Base-by-base conservation (phyloP, 768 basidiomycete genomes). In the Macrolepiota albuminosa region DNA sequence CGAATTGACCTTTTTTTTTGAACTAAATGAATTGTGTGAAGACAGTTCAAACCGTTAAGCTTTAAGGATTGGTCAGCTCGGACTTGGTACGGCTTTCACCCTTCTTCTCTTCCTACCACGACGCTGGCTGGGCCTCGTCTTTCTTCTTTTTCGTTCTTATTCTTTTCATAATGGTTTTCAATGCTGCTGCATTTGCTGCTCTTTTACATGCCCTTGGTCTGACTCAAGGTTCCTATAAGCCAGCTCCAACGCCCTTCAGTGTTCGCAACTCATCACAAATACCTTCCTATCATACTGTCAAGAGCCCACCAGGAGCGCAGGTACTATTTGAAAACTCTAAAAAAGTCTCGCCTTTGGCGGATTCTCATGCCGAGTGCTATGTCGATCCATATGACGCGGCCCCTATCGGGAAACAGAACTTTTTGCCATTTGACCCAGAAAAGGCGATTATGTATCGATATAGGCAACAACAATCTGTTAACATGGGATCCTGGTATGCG, bases 401-500 rank as follows among this genome's bases (percentile, higher is more conserved):
- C 36, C 66, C 69, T 26, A 60, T 74, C 31, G 56, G 54, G 9
- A 64, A 75, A 21, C 76, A 76, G 57, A 58, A 64, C 0, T 84
- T 84, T 64, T 68, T 78, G 7, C 75, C 82, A 0, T 86, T 78
- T 63, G 80, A 87, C 64, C 69, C 71, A 31, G 69, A 71, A n/a
- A 71, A 71, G 57, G 83, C 84, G 2, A 75, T 71, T 43, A 69
- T 87, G 3, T 85, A 79, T 64, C 80, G 86, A 6, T 87, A 88
- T 63, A 72, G 86, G 50, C 82, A 83, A 64, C 87, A 88, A 63
- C 80, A 81, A 55, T 77, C 80, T 6, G 86, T 88, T 16, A 88
- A 89, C 65, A 68, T 88, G 10, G 85, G 87, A 5, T 85, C 84
- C 4, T 86, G 84, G 86, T 84, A 53, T 45, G 70, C n/a, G n/a